Conservation (phyloP, 305 asterid genomes). For the Solanum hybrid region DNA sequence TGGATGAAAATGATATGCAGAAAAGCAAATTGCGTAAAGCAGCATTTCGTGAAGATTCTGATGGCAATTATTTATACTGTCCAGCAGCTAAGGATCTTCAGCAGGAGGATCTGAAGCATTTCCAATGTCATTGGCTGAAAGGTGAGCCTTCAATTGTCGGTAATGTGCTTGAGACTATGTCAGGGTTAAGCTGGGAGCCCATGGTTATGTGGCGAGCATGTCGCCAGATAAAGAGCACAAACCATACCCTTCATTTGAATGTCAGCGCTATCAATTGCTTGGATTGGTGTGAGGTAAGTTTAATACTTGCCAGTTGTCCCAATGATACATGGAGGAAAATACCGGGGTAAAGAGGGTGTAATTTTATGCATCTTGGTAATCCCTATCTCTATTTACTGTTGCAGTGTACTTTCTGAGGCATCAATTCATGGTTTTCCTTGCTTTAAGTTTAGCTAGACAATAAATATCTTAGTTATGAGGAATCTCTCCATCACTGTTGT, state of each 20-base stretch:
- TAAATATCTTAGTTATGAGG: neutral
- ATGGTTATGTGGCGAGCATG: constrained; percentile 72
- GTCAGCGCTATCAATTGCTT: constrained; percentile 41
- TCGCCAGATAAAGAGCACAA: constrained; percentile 28
- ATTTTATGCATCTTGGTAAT: neutral
- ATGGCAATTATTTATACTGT: constrained; percentile 28
- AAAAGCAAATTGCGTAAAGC: constrained; percentile 19
- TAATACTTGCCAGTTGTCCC: neutral
- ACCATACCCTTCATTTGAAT: constrained; percentile 15
- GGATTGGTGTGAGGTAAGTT: constrained; percentile 36
- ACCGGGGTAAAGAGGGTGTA: neutral
- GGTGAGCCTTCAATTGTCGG: constrained; percentile 52
- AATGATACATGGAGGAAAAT: neutral
- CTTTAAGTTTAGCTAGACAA: neutral
- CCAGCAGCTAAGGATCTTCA: constrained; percentile 35
- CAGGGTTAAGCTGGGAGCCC: constrained; percentile 66
- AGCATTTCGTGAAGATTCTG: constrained; percentile 25
- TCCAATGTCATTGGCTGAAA: constrained; percentile 49
- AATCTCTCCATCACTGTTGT: neutral
- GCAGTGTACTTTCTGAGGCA: neutral
- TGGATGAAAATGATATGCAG: neutral
- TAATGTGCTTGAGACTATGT: constrained; percentile 28
- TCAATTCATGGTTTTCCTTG: neutral
- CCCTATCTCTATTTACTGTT: neutral
- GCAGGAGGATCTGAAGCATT: constrained; percentile 40